Base-by-base conservation (phyloP, 2,329 filamentous ascomycete species). In the Xylaria multiplex region DNA sequence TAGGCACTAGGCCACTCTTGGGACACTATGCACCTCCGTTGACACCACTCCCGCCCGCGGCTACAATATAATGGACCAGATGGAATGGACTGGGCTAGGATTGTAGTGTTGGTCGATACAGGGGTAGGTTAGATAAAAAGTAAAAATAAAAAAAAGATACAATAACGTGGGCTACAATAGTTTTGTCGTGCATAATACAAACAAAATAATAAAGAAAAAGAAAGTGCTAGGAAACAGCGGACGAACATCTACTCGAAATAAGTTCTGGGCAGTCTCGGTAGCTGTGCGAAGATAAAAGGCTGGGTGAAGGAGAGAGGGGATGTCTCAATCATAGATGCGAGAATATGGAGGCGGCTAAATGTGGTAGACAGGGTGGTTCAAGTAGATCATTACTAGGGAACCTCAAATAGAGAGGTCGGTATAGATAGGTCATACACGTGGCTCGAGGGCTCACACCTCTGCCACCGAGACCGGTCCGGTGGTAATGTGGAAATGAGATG, bases 401-500 rank as follows among this genome's bases (percentile, higher is more conserved):
- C 24, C 48, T 54, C 16, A 30, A 49, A 53, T 35, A 49, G 22
- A 58, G 43, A 52, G 37, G 48, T 30, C 48, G 46, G 58, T 8
- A 46, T 19, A 53, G 19, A 16, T 16, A 49, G 40, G 53, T 45
- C 63, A 27, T 66, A 62, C 54, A 69, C 67, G 64, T 69, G 60
- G 67, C 67, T 67, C 37, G 30, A 63, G 30, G 46, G 57, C 53
- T 52, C 45, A 54, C 32, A 53, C 53, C 24, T 64, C 45, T 46
- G 43, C 55, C 27, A 58, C 59, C 40, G 52, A 62, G 61, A 62
- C 61, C 54, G 56, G 57, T 66, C 37, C 52, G 42, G 22, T 62
- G 54, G 52, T 55, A 54, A 62, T 62, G 61, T 64, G 64, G 61
- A 69, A 67, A 67, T 69, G 64, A 67, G 54, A 69, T 67, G 61